Evolutionary conservation across 345 rosid species (phyloP).

Genomic region (Eucalyptus microcorys): DNA sequence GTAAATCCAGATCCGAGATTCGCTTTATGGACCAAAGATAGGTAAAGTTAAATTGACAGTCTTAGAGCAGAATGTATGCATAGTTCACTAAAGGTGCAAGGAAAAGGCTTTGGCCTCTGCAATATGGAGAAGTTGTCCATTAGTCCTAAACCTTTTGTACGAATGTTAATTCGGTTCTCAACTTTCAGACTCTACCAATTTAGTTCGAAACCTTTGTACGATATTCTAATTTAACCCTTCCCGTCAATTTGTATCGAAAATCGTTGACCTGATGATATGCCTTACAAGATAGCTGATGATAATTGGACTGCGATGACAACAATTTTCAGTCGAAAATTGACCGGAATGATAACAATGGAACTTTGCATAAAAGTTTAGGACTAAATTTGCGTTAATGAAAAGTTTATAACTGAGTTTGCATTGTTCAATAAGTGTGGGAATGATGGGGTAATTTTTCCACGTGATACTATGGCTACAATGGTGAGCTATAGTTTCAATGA

Average conservation of each 20-base stretch:
- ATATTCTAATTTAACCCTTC: neutral
- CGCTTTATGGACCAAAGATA: neutral
- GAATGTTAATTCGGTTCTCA: neutral
- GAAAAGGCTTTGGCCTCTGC: neutral
- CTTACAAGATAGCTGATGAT: neutral
- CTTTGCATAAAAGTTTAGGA: neutral
- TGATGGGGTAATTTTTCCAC: neutral
- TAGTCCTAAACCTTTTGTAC: accelerated
- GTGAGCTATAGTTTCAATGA: neutral
- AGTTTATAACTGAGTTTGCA: too few species aligned
- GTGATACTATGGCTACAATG: neutral
- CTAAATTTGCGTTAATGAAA: neutral
- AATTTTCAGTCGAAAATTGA: neutral
- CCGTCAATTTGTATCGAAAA: too few species aligned
- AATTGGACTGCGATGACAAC: accelerated
- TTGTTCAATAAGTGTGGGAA: neutral
- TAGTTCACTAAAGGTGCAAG: neutral
- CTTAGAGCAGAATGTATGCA: neutral
- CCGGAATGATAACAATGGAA: neutral
- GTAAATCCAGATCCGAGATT: neutral
- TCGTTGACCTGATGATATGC: accelerated
- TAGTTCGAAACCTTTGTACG: neutral
- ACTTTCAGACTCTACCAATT: neutral
- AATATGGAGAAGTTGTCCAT: neutral
- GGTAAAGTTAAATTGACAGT: neutral